Evolutionary conservation across 2,329 filamentous ascomycete genomes (phyloP).

Genomic region (Fusarium sororula): DNA sequence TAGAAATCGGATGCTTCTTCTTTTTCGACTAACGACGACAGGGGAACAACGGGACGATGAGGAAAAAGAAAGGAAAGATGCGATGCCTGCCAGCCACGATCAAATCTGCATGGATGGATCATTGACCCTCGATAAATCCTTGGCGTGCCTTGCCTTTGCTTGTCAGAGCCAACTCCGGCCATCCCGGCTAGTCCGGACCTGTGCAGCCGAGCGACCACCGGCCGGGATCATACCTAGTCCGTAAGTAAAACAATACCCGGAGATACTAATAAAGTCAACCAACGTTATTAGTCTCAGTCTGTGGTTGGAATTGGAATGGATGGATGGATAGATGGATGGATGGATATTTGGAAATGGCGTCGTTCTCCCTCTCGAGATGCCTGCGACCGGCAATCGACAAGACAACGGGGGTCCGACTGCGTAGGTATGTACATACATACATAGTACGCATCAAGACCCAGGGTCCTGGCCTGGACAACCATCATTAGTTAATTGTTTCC

Average conservation of each 20-base stretch:
- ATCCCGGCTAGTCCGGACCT: slow-evolving; percentile 30
- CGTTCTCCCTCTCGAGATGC: slow-evolving; percentile 20
- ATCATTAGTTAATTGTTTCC: not conserved
- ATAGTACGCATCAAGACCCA: not conserved
- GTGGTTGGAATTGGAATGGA: not conserved
- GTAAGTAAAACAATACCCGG: slow-evolving; percentile 20
- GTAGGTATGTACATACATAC: not conserved
- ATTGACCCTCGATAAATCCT: not conserved
- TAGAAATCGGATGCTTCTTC: slow-evolving; percentile 26
- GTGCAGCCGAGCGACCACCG: slow-evolving; percentile 28
- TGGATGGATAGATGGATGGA: not conserved
- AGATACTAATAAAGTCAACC: not conserved
- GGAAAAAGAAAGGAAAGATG: slow-evolving; percentile 4
- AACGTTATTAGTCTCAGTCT: not conserved
- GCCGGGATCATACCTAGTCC: slow-evolving; percentile 15
- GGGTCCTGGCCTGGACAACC: not conserved
- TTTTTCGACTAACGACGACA: not conserved
- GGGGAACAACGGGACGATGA: slow-evolving; percentile 11
- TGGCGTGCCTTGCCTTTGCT: not conserved
- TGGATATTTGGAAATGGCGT: slow-evolving; percentile 21
- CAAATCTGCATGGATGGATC: not conserved
- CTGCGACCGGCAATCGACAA: slow-evolving; percentile 21
- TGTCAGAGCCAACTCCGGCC: not conserved
- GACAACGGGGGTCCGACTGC: slow-evolving; percentile 17
- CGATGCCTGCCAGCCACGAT: slow-evolving; percentile 10